Percentiles rank a stretch among this genome's conserved stretches.
Conservation (phyloP, 2,329 filamentous ascomycete genomes). For the Fusarium temperatum region DNA sequence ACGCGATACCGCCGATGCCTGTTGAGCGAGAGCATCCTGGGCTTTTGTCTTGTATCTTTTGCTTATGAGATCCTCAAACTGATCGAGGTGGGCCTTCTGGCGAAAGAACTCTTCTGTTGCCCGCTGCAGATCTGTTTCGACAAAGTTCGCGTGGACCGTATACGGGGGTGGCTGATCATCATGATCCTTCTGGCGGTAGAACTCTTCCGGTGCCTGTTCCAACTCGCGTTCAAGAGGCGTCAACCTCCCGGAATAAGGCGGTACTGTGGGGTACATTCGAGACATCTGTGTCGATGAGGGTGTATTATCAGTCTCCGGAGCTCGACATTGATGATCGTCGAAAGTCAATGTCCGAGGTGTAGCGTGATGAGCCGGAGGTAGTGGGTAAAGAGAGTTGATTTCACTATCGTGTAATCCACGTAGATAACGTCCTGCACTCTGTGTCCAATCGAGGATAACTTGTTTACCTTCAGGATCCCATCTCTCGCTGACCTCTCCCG, state of each 20-base stretch:
- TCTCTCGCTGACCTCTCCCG: background rate
- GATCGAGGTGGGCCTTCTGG: background rate
- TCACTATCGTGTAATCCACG: fast-evolving
- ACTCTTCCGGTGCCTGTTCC: background rate
- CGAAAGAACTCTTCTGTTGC: background rate
- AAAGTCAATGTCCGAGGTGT: background rate
- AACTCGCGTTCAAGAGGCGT: background rate
- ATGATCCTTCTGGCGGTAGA: background rate
- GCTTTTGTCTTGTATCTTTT: fast-evolving
- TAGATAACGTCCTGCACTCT: background rate
- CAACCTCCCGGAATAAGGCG: fast-evolving
- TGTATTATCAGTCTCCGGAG: background rate
- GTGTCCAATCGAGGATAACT: background rate
- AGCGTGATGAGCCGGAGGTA: background rate
- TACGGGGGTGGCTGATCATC: background rate
- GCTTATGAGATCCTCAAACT: background rate
- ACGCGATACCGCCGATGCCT: background rate
- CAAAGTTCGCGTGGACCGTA: background rate
- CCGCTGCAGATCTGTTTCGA: background rate
- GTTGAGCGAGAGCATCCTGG: background rate
- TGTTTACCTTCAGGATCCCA: background rate
- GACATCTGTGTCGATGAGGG: background rate
- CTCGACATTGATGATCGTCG: fast-evolving
- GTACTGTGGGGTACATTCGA: background rate
- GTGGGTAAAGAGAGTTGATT: fast-evolving